Base-by-base conservation (phyloP, 129 eudicot species). In the Ambrosia trifida region DNA sequence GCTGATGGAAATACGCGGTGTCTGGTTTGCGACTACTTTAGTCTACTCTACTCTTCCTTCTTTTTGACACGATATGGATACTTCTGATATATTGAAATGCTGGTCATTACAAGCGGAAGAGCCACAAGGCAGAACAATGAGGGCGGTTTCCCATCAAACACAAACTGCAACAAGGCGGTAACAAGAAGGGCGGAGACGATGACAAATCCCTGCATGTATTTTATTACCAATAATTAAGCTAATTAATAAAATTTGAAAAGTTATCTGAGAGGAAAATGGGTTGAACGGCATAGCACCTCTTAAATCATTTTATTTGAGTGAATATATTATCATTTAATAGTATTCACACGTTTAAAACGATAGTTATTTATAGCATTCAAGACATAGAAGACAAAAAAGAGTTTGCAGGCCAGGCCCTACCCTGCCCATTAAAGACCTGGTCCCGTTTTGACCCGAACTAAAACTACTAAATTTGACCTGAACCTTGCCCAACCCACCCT, bases 161-260 rank as follows among this genome's bases (percentile, higher is more conserved):
- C 71, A 74, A 80, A 94, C 47, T 94, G 99, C 67, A 89, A 68
- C 82, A 90, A 80, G 3, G 99, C 99, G 13, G 99, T 94, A 71
- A 90, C 97, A 8, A 94, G 87, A 66, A 94, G 96, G 32, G 97
- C 97, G 19, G 94, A 94, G 40, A 94, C 99, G 45, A 90, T 89
- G 28, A 94, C 94, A 56, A 94, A 94, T 41, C 97, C 99, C 99
- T 94, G 93, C 78, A 80, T 11, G 59, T 13, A 60, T 40, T 54
- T 13, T 41, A 41, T 20, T 11, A 20, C 61, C 33, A 54, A 11
- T 54, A 20, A 10, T 20, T 54, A 54, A 7, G 33, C 14, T 19
- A 19, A 54, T 40, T 40, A 10, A 40, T 40, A 40, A 40, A 40
- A 40, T 8, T 6, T 6, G 11, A 6, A 40, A 40, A 40, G 44